Evolutionary conservation across 208 protist species (phyloP).

Genomic region (Phytomonas sp.): DNA sequence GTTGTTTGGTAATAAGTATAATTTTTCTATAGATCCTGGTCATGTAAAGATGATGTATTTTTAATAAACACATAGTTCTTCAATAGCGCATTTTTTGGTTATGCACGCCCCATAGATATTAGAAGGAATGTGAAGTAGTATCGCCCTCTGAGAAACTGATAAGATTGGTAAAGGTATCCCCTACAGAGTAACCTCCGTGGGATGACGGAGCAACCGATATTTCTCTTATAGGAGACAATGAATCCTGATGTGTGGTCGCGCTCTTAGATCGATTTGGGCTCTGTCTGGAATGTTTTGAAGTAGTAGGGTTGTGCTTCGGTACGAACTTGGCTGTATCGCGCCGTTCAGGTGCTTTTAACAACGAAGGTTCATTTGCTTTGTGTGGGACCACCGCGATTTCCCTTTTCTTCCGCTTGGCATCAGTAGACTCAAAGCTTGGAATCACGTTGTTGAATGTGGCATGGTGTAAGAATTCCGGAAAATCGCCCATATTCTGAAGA

Average conservation of each 20-base stretch:
- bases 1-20: not conserved
- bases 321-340: not conserved
- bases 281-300: not conserved
- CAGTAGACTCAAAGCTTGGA: not conserved
- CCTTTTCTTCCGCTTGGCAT: not conserved
- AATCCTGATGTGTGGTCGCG: not conserved
- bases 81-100: not conserved
- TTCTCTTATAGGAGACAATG: not conserved
- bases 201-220: not conserved
- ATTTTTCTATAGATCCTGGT: not conserved
- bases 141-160: constrained; percentile 59
- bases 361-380: not conserved
- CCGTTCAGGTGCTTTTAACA: not conserved
- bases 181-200: not conserved
- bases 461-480: not conserved
- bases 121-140: constrained; percentile 24
- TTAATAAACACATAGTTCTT: not conserved
- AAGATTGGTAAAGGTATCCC: constrained; percentile 66
- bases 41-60: not conserved
- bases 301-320: not conserved
- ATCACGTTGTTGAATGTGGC: not conserved
- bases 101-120: not conserved
- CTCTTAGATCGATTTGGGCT: not conserved
- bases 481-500: not conserved
- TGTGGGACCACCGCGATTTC: not conserved